Base-by-base conservation (phyloP, 2,329 filamentous ascomycete species). In the Taxawa tesnikishii region DNA sequence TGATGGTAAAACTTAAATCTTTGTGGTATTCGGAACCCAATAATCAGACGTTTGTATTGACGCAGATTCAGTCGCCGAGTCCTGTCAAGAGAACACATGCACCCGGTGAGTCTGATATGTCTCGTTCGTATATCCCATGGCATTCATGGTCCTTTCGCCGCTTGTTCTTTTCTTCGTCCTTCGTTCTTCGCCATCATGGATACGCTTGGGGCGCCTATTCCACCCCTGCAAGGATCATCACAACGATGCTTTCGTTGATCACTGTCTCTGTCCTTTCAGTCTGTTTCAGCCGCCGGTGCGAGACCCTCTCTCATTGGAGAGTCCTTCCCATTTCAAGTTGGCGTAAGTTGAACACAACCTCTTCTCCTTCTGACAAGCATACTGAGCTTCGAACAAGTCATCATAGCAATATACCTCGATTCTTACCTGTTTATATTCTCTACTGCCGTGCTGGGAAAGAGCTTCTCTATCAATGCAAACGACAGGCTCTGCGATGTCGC, bases 391-490 rank as follows among this genome's bases (percentile, higher is more conserved):
- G 14, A 3, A 8, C 4, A 10, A 77, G 73, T 78, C 29, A 63
- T 77, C 29, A 56, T 78, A 26, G 56, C 63, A 7, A 71, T 78
- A 21, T 78, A 77, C 41, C 24, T 58, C 36, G 72, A 77, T 40
- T 77, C 73, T 1, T 73, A 68, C 33, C 42, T 66, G 6, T 79
- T 79, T 43, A 68, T 75, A 9, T 62, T 73, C 39, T 63, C 62
- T 6, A 70, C 72, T 3, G 64, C 67, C 2, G 55, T 78, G 6
- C 45, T 78, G 6, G 64, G 73, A 34, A 65, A 70, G 38, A 67
- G 70, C 1, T 59, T 73, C 34, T 70, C 70, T 1, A 58, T 77
- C 31, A 69, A 74, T 38, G 59, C 56, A 11, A 68, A 60, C 14
- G 42, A 55, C 3, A 44, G 48, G 2, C 58, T 70, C 4, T 79